phyloP scores from a whole-genome alignment of 441 rosid species.

The Adansonia rubrostipa region DNA sequence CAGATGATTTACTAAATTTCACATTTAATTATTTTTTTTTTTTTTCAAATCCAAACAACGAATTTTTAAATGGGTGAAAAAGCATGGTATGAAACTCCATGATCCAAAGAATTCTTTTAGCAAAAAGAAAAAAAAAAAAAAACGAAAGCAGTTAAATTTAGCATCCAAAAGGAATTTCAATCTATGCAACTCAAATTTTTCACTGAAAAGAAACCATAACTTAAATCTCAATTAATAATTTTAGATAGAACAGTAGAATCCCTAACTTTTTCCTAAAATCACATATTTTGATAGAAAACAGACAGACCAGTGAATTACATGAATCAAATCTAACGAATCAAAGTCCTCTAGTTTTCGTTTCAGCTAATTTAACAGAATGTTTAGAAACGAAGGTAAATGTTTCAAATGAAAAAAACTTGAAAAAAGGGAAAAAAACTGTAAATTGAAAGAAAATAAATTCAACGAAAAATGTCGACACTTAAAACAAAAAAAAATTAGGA shows the following conservation, averaged over 20 bases:
- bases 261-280: neutral
- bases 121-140: neutral
- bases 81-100: neutral
- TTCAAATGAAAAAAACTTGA: neutral
- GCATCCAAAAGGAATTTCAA: neutral
- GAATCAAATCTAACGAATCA: neutral
- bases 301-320: neutral
- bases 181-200: neutral
- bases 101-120: neutral
- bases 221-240: neutral
- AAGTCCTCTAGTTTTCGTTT: neutral
- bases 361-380: neutral
- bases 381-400: neutral
- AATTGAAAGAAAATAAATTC: neutral
- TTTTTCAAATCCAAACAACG: neutral
- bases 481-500: neutral
- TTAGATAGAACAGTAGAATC: constrained; percentile 9
- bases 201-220: neutral
- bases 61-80: neutral
- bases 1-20: neutral
- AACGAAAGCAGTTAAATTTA: neutral
- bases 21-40: neutral
- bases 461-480: neutral
- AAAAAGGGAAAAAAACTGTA: neutral
- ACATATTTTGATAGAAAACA: neutral